Base-by-base conservation (phyloP, 1,139 yeast genomes). In the Blastobotrys raffinosifermentans region DNA sequence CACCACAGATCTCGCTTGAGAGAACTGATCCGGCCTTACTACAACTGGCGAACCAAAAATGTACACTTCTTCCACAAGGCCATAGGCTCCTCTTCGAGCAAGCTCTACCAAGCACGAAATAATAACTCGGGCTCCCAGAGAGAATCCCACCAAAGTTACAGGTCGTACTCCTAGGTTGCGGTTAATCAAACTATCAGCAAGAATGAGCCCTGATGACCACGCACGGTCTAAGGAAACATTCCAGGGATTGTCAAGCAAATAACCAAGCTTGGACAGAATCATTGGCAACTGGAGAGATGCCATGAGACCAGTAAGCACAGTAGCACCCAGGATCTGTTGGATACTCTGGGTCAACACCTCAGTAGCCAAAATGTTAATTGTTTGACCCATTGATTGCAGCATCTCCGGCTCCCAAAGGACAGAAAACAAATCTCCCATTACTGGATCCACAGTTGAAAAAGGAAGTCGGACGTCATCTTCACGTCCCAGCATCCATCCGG, bases 401-500 rank as follows among this genome's bases (percentile, higher is more conserved):
- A 93, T 85, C 51, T 93, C 98, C 0, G 99, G 99, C 59, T 93
- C 99, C 98, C 98, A 93, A 33, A 84, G 66, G 11, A 93, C 68
- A 0, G 97, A 86, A 53, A 83, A 83, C 51, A 91, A 66, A 60
- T 93, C 99, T 9, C 99, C 98, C 93, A 91, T 87, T 0, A 89
- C 85, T 0, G 98, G 98, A 57, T 93, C 98, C 4, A 91, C 83
- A 0, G 98, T 91, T 1, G 96, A 85, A 57, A 89, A 93, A 2
- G 98, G 98, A 45, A 93, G 70, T 55, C 99, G 72, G 11, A 93
- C 94, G 72, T 93, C 99, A 76, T 93, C 99, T 50, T 81, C 76
- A 45, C 78, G 80, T 58, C 96, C 94, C 44, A 82, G 80, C 93
- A 91, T 87, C 99, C 99, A 93, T 1, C 99, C 99, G 39, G 94